These are phyloP conservation scores for Kuraishia hungarica DNA, from an alignment of 805 yeast genomes.

Conservation along the genomic window DNA sequence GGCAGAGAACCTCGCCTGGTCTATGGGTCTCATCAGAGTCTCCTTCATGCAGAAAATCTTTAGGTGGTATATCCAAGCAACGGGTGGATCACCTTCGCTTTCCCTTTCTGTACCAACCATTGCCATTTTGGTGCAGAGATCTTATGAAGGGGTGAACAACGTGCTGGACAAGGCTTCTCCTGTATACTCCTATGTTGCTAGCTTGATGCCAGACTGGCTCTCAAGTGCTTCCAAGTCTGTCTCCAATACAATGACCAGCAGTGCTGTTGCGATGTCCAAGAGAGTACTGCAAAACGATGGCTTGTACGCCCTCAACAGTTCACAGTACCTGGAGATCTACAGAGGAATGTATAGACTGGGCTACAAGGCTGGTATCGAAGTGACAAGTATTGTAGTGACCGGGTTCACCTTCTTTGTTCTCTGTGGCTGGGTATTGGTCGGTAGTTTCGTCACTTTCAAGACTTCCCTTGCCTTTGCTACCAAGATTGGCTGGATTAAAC, in stretches of 20 bases:
- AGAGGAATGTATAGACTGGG: conserved; percentile 88
- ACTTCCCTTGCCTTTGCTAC: conserved; percentile 38
- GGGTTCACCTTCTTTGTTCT: conserved; percentile 82
- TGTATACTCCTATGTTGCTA: conserved; percentile 10
- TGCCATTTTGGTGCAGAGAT: conserved; percentile 71
- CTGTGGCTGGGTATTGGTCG: conserved; percentile 65
- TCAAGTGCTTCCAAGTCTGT: neutral
- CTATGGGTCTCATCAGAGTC: conserved; percentile 81
- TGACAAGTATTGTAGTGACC: conserved; percentile 74
- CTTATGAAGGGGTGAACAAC: conserved; percentile 20
- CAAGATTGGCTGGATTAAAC: conserved; percentile 40
- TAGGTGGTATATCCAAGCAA: conserved; percentile 78
- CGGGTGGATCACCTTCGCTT: conserved; percentile 80
- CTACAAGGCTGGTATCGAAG: conserved; percentile 67
- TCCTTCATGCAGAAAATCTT: conserved; percentile 78
- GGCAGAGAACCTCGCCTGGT: conserved; percentile 91
- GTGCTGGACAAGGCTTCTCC: conserved; percentile 10
- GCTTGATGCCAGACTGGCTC: conserved; percentile 7
- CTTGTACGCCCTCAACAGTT: conserved; percentile 38
- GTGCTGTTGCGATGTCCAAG: neutral
- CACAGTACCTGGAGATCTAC: conserved; percentile 52
- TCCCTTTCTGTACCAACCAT: conserved; percentile 53
- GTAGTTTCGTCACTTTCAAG: conserved; percentile 46
- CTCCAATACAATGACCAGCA: neutral
- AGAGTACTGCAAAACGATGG: conserved; percentile 6